A percentile compares a stretch with the other conserved stretches of the same genome.
Conservation (phyloP, 1,284 basidiomycete genomes). For the Meira nashicola region DNA sequence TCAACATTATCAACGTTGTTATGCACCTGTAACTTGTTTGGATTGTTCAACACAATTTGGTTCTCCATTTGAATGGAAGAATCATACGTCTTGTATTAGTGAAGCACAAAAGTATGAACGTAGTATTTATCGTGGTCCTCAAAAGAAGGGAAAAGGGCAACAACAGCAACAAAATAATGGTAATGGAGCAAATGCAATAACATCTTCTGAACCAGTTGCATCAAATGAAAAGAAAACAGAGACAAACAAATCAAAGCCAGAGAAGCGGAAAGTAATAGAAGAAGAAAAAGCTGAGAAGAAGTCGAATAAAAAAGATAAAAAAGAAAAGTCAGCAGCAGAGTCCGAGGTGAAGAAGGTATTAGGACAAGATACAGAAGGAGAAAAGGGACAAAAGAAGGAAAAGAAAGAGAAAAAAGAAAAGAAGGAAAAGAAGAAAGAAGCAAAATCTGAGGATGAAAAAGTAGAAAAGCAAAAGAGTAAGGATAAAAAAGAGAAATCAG, state of each 20-base stretch:
- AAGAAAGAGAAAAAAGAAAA: constrained; percentile 4
- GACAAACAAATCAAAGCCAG: neutral
- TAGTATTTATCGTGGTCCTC: constrained; percentile 22
- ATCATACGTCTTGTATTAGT: constrained; percentile 50
- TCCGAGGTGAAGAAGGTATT: constrained; percentile 8
- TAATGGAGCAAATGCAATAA: neutral
- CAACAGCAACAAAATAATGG: constrained; percentile 10
- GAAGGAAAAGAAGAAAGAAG: constrained; percentile 33
- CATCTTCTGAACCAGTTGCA: neutral
- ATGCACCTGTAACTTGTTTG: constrained; percentile 46
- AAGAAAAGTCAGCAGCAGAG: neutral
- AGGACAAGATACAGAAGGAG: constrained; percentile 32
- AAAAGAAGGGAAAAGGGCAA: constrained; percentile 23
- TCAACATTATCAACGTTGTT: constrained; percentile 47
- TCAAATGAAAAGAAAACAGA: neutral
- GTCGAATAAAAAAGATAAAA: neutral
- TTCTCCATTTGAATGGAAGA: constrained; percentile 43
- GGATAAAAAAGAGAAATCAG: neutral
- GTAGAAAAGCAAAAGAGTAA: neutral
- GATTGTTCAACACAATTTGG: constrained; percentile 50
- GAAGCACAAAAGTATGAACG: constrained; percentile 51
- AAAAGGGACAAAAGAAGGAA: neutral
- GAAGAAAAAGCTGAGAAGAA: constrained; percentile 15
- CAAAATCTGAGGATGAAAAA: constrained; percentile 37
- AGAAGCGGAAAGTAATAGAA: neutral